Evolutionary conservation across 1,284 basidiomycete species (phyloP), one percentile per base, ranked within the genome.

Genomic region (Pascua guehoae): DNA sequence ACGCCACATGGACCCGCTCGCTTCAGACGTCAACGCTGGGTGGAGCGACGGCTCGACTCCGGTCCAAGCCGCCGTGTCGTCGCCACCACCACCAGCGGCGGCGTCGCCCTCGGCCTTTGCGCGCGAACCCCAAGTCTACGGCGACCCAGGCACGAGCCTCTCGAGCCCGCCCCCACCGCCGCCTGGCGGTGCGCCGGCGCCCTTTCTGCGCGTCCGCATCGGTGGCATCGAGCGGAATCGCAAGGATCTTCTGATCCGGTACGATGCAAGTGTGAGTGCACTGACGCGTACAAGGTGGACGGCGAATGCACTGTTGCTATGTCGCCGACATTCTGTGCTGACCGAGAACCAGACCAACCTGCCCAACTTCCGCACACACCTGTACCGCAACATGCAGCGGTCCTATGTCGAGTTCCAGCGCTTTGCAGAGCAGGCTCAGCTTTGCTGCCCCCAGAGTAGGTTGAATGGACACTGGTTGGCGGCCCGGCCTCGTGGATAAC

Each of bases 371-470:
- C 88, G 88, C 12, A 89, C 89, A 11, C 85, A 85, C 32, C 85
- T 90, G 46, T 95, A 94, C 73, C 85, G 89, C 63, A 95, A 94
- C 73, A 86, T 93, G 54, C 91, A 91, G 56, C 85, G 91, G 58
- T 92, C 91, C 47, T 95, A 94, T 70, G 78, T 86, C 66, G 91
- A 95, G 75, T 93, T 93, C 75, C 89, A 93, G 75, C 86, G 89
- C 64, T 91, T 95, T 74, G 89, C 91, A 67, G 91, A 95, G 58
- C 82, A 90, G 58, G 82, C 91, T 62, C 83, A 89, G 37, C 82
- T 86, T 65, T 88, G 84, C 73, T 91, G 88, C 70, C 90, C 91
- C 0, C 91, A 93, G 68, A 93, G 78, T 76, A 54, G 49, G 74
- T 63, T 8, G 4, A 32, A 7, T 32, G 24, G 24, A 32, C 4